A percentile compares a stretch with the other conserved stretches of the same genome.
These are phyloP conservation scores for Fusarium gaditjirri DNA, from an alignment of 2,329 filamentous ascomycete species.

Conservation along the genomic window DNA sequence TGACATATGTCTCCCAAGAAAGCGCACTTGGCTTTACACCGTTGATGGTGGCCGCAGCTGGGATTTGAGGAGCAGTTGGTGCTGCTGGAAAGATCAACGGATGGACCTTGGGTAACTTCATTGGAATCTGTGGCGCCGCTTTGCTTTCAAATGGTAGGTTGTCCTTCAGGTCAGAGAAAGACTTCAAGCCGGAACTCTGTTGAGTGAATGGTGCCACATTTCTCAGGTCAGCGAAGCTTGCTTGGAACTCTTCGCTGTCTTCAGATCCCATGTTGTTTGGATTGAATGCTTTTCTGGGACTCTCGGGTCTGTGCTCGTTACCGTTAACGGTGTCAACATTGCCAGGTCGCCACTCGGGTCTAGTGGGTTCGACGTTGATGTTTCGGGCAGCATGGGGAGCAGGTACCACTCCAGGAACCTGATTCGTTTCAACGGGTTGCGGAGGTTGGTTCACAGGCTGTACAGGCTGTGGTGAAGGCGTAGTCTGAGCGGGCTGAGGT, in stretches of 20 bases:
- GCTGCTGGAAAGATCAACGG: conserved; percentile 59
- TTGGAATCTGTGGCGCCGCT: conserved; percentile 56
- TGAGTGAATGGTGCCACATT: conserved; percentile 66
- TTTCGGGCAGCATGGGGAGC: conserved; percentile 54
- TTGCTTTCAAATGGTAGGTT: conserved; percentile 67
- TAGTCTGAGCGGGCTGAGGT: conserved; percentile 14
- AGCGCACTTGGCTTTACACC: conserved; percentile 56
- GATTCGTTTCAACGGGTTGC: background rate
- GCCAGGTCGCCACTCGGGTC: conserved; percentile 69
- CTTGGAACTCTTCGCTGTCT: conserved; percentile 65
- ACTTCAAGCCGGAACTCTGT: conserved; percentile 60
- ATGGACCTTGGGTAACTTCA: conserved; percentile 48
- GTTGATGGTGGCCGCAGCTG: conserved; percentile 55
- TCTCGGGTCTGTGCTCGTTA: conserved; percentile 35
- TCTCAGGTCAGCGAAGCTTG: conserved; percentile 64
- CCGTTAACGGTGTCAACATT: conserved; percentile 49
- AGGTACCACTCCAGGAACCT: background rate
- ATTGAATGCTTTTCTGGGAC: conserved; percentile 40
- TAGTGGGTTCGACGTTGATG: conserved; percentile 67
- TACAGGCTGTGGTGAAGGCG: conserved; percentile 19
- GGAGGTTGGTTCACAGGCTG: conserved; percentile 2
- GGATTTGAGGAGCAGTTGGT: conserved; percentile 62
- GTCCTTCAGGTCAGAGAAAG: conserved; percentile 65
- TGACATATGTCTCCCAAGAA: conserved; percentile 63
- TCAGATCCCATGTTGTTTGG: conserved; percentile 61